Base-by-base conservation (phyloP, 164 flowering plant genomes). In the Liquidambar formosana region DNA sequence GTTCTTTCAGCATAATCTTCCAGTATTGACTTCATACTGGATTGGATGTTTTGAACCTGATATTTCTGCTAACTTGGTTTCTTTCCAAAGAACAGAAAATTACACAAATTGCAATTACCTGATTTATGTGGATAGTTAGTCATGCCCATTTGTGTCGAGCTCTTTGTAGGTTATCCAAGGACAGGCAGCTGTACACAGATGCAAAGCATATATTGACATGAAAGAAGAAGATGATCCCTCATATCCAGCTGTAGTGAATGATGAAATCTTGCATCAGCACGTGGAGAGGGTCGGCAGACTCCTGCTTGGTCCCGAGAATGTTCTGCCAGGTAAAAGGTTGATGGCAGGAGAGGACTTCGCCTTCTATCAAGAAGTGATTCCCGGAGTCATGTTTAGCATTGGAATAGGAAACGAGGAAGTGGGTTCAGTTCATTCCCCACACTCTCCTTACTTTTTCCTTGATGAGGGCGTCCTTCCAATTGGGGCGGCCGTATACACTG, bases 281-380 rank as follows among this genome's bases (percentile, higher is more conserved):
- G 92, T 86, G 12, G 23, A 72, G 61, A 74, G 73, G 65, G 86
- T 90, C 10, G 95, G 91, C 4, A 46, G 44, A 16, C 69, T 80
- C 15, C 57, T 92, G 75, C 73, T 94, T 8, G 97, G 96, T 57
- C 70, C 88, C 1, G 73, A 84, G 43, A 88, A 88, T 58, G 86
- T 88, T 2, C 64, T 49, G 68, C 43, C 28, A 11, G 86, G 65
- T 10, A 46, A 70, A 11, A 86, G 77, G 73, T 75, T 85, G 61
- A 87, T 92, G 98, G 98, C 93, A 18, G 89, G 92, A 13, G 98
- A 94, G 67, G 98, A 94, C 70, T 94, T 94, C 58, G 88, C 91
- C 58, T 92, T 90, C 81, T 92, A 90, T 63, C 91, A 85, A 58
- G 75, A 90, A 75, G 18, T 69, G 78, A 84, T 92, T 54, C 95